Percentiles rank a stretch among this genome's conserved stretches.
These are phyloP conservation scores for Rhipidocladum racemiflorum DNA, from an alignment of 176 grass and related monocot species.

Conservation along the genomic window DNA sequence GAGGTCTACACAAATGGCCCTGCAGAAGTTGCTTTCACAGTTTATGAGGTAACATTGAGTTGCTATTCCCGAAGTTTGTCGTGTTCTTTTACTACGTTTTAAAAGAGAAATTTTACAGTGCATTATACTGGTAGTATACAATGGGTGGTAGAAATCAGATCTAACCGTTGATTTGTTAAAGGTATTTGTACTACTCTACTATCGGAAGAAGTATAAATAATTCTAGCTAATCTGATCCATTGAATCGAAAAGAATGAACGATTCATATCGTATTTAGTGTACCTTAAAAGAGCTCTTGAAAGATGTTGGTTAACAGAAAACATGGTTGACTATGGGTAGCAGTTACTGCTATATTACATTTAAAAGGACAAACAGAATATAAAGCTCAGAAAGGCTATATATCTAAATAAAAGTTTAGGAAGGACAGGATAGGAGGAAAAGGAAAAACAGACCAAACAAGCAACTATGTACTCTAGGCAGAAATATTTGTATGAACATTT, in stretches of 20 bases:
- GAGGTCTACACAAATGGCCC: slow-evolving; percentile 84
- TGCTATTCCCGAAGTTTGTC: background rate
- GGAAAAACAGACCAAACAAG: background rate
- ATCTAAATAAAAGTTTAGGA: background rate
- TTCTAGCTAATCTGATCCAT: no score
- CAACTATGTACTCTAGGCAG: background rate
- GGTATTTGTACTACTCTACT: no score
- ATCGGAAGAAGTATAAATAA: no score
- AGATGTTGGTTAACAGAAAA: background rate
- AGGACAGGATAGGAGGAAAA: background rate
- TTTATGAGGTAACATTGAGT: slow-evolving; percentile 69
- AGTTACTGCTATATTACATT: background rate
- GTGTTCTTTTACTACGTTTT: background rate
- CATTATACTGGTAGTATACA: no score
- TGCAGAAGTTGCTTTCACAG: slow-evolving; percentile 81
- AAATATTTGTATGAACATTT: background rate
- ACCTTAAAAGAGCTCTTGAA: no score
- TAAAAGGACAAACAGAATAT: background rate
- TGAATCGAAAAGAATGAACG: no score
- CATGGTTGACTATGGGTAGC: background rate
- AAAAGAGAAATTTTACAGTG: no score
- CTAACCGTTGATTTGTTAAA: no score
- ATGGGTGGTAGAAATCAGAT: no score
- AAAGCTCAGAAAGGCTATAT: background rate
- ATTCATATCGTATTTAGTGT: no score